Evolutionary conservation across 495 filamentous ascomycete species (phyloP), one percentile per base, ranked within the genome.

Genomic region (Penicillium nucicola): DNA sequence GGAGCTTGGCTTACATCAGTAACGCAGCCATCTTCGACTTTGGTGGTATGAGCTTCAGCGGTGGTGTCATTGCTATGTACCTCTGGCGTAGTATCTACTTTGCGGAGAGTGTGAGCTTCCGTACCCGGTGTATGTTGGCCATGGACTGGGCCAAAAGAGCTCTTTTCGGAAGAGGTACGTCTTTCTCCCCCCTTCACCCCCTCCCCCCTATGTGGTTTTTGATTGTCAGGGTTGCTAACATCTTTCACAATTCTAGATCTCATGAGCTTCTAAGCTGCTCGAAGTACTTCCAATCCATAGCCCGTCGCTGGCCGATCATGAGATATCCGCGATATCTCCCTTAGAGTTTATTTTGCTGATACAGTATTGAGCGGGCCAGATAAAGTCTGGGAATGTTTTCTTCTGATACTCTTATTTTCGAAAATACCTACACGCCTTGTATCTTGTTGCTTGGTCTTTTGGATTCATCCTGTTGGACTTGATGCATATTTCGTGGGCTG

Each of bases 71-170:
- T 77, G 93, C 90, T 10, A 91, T 97, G 58, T 99, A 99, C 69
- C 81, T 96, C 45, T 99, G 95, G 95, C 75, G 92, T 37, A 92
- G 90, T 57, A 85, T 97, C 28, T 99, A 99, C 71, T 97, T 99
- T 70, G 91, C 95, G 15, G 89, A 99, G 79, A 96, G 91, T 69
- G 95, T 99, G 35, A 96, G 90, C 65, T 78, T 96, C 41, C 74
- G 95, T 62, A 99, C 95, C 36, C 78, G 93, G 47, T 77, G 90
- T 56, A 68, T 99, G 67, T 71, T 99, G 75, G 91, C 90, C 0
- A 97, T 99, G 95, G 95, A 99, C 71, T 99, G 95, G 95, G 84
- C 78, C 9, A 99, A 97, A 82, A 80, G 95, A 67, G 86, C 89
- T 12, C 65, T 99, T 14, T 99, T 99, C 73, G 95, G 95, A 58